Conservation (phyloP, 176 grass and related monocot genomes). For the Raddia distichophylla region DNA sequence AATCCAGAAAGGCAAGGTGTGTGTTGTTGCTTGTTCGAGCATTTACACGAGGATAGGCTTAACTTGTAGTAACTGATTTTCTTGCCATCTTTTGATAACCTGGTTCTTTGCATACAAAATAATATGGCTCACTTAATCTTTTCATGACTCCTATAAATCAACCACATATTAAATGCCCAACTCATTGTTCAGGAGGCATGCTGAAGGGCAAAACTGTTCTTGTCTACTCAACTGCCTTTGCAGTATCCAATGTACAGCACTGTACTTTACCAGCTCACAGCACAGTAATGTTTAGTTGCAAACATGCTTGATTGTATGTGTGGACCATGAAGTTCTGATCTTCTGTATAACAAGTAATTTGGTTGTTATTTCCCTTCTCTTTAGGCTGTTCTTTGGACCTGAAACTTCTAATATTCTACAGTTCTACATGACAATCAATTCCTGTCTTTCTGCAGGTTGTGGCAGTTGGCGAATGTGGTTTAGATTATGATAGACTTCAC, state of each 20-base stretch:
- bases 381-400: background rate
- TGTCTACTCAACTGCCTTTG: background rate
- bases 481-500: constrained; percentile 96
- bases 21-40: constrained; percentile 9
- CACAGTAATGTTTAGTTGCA: background rate
- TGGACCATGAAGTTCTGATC: constrained; percentile 3
- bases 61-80: constrained; percentile 2
- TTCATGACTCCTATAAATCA: background rate
- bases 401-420: background rate
- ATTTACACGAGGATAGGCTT: background rate
- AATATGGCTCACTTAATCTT: background rate
- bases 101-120: background rate
- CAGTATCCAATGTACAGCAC: background rate
- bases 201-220: background rate
- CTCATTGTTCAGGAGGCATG: background rate
- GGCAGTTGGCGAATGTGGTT: constrained; percentile 91
- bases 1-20: constrained; percentile 86
- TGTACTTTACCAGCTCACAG: background rate
- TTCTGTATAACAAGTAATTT: constrained; percentile 3
- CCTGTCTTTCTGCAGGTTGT: constrained; percentile 71
- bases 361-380: constrained; percentile 13
- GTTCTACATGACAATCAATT: background rate
- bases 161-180: background rate
- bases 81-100: background rate
- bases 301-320: background rate